A percentile compares a stretch with the other conserved stretches of the same genome.
phyloP scores from a whole-genome alignment of 1,139 yeast species.

The Saccharomyces uvarum region DNA sequence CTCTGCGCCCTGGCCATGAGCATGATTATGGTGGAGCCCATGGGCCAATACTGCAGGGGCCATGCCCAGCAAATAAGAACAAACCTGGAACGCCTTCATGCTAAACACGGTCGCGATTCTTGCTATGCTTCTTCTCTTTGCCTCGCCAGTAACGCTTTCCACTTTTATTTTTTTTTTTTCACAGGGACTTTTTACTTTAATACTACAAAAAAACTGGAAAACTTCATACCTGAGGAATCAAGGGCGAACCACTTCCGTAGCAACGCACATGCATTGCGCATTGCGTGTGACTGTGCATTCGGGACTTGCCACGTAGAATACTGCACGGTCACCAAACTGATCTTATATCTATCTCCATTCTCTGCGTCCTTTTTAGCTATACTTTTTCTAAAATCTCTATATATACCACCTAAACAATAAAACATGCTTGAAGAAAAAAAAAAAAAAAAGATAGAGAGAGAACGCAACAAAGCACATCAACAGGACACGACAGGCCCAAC shows the following conservation, averaged over 20 bases:
- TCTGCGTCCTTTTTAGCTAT: too few relatives aligned
- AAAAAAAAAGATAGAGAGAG: too few relatives aligned
- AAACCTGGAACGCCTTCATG: not conserved
- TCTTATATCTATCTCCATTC: too few relatives aligned
- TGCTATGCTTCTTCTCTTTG: not conserved
- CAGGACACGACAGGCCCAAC: too few relatives aligned
- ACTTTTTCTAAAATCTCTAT: too few relatives aligned
- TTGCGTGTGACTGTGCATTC: too few relatives aligned
- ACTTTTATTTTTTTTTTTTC: not conserved
- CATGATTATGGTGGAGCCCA: conserved; percentile 8
- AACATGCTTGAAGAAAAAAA: too few relatives aligned
- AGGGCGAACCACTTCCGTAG: not conserved
- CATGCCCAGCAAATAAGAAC: not conserved
- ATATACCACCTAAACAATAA: too few relatives aligned
- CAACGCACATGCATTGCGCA: too few relatives aligned
- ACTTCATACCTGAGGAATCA: not conserved
- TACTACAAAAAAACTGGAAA: not conserved
- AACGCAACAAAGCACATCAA: too few relatives aligned
- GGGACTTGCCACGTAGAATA: too few relatives aligned
- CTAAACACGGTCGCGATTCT: not conserved
- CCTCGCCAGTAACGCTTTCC: not conserved
- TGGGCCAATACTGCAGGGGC: not conserved
- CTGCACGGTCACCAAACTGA: too few relatives aligned
- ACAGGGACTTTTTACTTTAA: not conserved
- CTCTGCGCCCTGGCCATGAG: not conserved